Conservation (phyloP, 192 early-diverging fungal genomes). For the Coemansia aciculifera region DNA sequence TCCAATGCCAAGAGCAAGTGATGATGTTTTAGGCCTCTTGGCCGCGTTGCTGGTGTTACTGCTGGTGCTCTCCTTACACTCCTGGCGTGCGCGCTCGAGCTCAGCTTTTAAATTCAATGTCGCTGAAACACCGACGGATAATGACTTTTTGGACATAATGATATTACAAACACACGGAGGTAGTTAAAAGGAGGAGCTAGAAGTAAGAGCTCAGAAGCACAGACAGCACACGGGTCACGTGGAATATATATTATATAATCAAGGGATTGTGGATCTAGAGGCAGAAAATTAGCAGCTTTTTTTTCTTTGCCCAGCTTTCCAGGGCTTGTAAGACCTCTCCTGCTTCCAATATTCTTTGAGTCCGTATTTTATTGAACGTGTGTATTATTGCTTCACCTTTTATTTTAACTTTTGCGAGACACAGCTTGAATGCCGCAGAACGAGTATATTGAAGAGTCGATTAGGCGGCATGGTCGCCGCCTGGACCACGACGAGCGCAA, state of each 20-base stretch:
- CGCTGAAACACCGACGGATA: slow-evolving; percentile 29
- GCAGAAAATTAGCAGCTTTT: slow-evolving; percentile 11
- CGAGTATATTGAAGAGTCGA: slow-evolving; percentile 99
- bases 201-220: neutral
- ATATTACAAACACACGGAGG: neutral
- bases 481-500: slow-evolving; percentile 93
- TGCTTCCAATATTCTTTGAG: neutral
- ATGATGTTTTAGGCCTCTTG: neutral
- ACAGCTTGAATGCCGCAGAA: slow-evolving; percentile 66
- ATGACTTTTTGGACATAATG: slow-evolving; percentile 22
- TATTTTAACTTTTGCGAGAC: neutral
- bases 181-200: neutral
- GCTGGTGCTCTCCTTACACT: slow-evolving; percentile 21
- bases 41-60: neutral
- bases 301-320: neutral
- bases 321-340: too few relatives aligned
- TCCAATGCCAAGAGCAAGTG: neutral
- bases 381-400: slow-evolving; percentile 6
- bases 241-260: neutral
- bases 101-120: slow-evolving; percentile 33
- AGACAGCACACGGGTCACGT: neutral
- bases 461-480: slow-evolving; percentile 95
- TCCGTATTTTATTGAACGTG: neutral
- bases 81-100: slow-evolving; percentile 32
- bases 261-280: neutral